These are phyloP conservation scores for Geosmithia morbida DNA, from an alignment of 2,329 filamentous ascomycete genomes.

Conservation along the genomic window DNA sequence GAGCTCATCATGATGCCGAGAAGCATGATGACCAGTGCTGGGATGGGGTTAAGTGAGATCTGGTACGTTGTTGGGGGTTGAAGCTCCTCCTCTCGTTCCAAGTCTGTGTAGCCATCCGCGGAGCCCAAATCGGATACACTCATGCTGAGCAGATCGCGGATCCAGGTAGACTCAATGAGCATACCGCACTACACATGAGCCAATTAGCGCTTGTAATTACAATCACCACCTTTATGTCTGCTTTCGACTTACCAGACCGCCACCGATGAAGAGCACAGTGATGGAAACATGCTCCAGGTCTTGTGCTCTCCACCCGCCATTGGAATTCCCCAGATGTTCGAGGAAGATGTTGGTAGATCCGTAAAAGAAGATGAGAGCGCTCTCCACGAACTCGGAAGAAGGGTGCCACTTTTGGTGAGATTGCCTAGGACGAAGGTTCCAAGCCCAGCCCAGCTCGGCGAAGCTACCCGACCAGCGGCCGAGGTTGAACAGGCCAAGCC, in stretches of 20 bases:
- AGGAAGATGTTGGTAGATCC: conserved; percentile 84
- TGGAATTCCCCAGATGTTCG: conserved; percentile 69
- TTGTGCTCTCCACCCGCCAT: conserved; percentile 55
- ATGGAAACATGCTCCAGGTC: conserved; percentile 91
- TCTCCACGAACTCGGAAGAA: conserved; percentile 81
- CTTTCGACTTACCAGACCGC: conserved; percentile 55
- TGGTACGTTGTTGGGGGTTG: conserved; percentile 50
- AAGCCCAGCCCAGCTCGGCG: conserved; percentile 84
- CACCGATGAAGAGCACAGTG: conserved; percentile 84
- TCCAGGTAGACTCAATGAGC: conserved; percentile 61
- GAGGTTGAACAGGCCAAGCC: conserved; percentile 75
- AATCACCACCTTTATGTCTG: neutral
- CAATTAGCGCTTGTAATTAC: neutral
- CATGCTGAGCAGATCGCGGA: conserved; percentile 53
- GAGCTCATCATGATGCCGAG: conserved; percentile 92
- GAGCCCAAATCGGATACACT: conserved; percentile 23
- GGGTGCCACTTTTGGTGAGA: conserved; percentile 50
- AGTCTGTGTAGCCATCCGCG: conserved; percentile 20
- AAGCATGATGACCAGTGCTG: conserved; percentile 71
- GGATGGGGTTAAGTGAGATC: conserved; percentile 77
- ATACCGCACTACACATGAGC: conserved; percentile 48
- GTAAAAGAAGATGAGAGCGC: conserved; percentile 79
- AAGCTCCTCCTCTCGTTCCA: conserved; percentile 36
- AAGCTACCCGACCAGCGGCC: conserved; percentile 87
- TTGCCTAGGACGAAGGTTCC: conserved; percentile 64